A percentile compares a stretch with the other conserved stretches of the same genome.
These are phyloP conservation scores for Ceratocystis alfenasii DNA, from an alignment of 2,329 filamentous ascomycete species.

Conservation along the genomic window DNA sequence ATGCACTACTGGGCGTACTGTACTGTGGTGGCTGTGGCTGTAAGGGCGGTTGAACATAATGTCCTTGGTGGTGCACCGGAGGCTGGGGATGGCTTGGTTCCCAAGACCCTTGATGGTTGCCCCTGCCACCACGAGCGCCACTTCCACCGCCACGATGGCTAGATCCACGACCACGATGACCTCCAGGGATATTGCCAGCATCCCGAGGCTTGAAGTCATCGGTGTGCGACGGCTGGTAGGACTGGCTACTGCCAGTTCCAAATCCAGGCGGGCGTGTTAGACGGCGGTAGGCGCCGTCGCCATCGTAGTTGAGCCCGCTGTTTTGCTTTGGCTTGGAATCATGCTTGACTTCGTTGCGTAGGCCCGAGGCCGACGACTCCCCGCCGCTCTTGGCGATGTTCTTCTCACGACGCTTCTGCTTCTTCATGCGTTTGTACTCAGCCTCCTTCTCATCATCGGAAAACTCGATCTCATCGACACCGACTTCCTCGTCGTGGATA, in stretches of 20 bases:
- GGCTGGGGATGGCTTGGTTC: slow-evolving; percentile 3
- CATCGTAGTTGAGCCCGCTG: slow-evolving; percentile 52
- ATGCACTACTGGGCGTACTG: neutral
- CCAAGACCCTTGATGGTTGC: slow-evolving; percentile 20
- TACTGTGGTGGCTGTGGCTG: neutral
- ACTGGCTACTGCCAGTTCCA: slow-evolving; percentile 37
- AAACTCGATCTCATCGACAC: slow-evolving; percentile 80
- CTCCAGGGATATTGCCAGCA: slow-evolving; percentile 25
- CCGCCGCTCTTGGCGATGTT: slow-evolving; percentile 28
- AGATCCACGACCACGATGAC: slow-evolving; percentile 25
- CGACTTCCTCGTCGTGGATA: slow-evolving; percentile 82
- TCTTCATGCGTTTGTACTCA: slow-evolving; percentile 59
- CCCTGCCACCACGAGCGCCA: slow-evolving; percentile 28
- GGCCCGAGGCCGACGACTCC: slow-evolving; percentile 25
- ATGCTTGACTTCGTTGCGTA: slow-evolving; percentile 30
- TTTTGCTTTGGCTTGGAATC: slow-evolving; percentile 33
- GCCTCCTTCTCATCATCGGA: slow-evolving; percentile 93
- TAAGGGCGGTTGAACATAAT: neutral
- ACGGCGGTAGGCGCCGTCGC: slow-evolving; percentile 61
- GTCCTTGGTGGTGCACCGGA: neutral
- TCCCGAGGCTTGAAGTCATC: slow-evolving; percentile 7
- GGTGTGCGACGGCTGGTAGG: slow-evolving; percentile 25
- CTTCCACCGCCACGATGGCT: neutral
- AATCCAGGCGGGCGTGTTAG: slow-evolving; percentile 56
- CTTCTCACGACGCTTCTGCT: slow-evolving; percentile 49